Evolutionary conservation across 2,329 filamentous ascomycete species (phyloP), one percentile per base, ranked within the genome.

Genomic region (Ascochyta viciae-villosae): DNA sequence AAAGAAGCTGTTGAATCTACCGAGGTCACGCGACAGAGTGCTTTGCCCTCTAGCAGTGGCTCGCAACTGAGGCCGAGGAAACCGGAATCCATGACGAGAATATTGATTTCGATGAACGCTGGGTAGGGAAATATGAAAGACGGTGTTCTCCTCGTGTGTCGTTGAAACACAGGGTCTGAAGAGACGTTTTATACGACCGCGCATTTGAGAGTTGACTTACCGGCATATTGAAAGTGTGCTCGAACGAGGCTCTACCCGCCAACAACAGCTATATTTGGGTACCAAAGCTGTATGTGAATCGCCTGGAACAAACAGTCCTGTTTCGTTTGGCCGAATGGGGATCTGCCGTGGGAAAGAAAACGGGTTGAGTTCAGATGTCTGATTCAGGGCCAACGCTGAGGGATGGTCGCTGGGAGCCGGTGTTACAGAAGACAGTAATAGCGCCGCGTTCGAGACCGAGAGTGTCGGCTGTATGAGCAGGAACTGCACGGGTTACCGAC

Each of bases 211-310:
- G 19, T 15, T 45, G 27, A 52, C 70, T 69, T 71, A 73, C 70
- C 59, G 70, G 69, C 70, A 73, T 73, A 16, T 57, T 58, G 58
- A 57, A 24, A 50, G 35, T 35, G 39, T 50, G 24, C 54, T 54
- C 33, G 29, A 29, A 33, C 44, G 43, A 41, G 46, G 50, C 39
- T 39, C 50, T 52, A 50, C 23, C 38, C 40, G 27, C 43, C 44
- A 44, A 54, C 24, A 37, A 27, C 43, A 43, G 54, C 58, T 66
- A 58, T 53, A 52, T 49, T 57, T 64, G 59, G 55, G 27, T 46
- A 42, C 29, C 24, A 24, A 57, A 49, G 50, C 45, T 53, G n/a
- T 49, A 41, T 19, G 44, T 22, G 29, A 45, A 12, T 16, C 41
- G 45, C 31, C 24, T 46, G 26, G 42, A 49, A 51, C 50, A 26